Percentiles rank a stretch among this genome's conserved stretches.
These are phyloP conservation scores for Luzula sylvatica DNA, from an alignment of 176 grass and related monocot genomes.

Conservation along the genomic window DNA sequence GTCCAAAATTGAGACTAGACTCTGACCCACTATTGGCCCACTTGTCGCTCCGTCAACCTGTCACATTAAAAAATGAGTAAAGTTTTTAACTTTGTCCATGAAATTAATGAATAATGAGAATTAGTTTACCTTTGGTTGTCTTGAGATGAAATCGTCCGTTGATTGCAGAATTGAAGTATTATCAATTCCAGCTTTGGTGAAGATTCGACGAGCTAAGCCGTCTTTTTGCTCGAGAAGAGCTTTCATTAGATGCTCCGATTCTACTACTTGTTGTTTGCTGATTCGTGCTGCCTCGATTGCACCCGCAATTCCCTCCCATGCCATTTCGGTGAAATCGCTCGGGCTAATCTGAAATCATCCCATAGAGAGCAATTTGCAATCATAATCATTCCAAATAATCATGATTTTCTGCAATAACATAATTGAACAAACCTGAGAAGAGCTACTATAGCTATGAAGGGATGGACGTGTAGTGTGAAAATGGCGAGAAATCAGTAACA, in stretches of 20 bases:
- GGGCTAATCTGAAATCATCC: slow-evolving; percentile 33
- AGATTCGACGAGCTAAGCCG: slow-evolving; percentile 84
- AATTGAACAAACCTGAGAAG: slow-evolving; percentile 11
- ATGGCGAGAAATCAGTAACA: slow-evolving; percentile 9
- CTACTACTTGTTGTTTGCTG: slow-evolving; percentile 74
- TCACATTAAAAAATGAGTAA: slow-evolving; percentile 11
- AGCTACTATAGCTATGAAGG: background rate
- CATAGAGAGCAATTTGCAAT: background rate
- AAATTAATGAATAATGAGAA: background rate
- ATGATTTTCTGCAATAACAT: background rate
- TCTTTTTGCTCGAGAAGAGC: slow-evolving; percentile 91
- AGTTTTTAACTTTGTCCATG: background rate
- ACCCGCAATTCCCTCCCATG: slow-evolving; percentile 68
- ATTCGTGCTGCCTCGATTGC: slow-evolving; percentile 60
- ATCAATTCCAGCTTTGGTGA: slow-evolving; percentile 70
- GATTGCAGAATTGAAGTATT: slow-evolving; percentile 68
- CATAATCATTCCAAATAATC: background rate
- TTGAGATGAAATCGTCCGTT: slow-evolving; percentile 69
- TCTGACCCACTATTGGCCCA: slow-evolving; percentile 59
- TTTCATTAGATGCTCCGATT: slow-evolving; percentile 95
- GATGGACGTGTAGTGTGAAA: slow-evolving; percentile 13
- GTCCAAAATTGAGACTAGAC: slow-evolving; percentile 59
- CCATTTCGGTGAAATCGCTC: slow-evolving; percentile 70
- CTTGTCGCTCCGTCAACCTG: slow-evolving; percentile 71
- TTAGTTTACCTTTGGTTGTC: slow-evolving; percentile 53